phyloP scores from a whole-genome alignment of 1,284 basidiomycete species.

The Ustilago cynodontis region DNA sequence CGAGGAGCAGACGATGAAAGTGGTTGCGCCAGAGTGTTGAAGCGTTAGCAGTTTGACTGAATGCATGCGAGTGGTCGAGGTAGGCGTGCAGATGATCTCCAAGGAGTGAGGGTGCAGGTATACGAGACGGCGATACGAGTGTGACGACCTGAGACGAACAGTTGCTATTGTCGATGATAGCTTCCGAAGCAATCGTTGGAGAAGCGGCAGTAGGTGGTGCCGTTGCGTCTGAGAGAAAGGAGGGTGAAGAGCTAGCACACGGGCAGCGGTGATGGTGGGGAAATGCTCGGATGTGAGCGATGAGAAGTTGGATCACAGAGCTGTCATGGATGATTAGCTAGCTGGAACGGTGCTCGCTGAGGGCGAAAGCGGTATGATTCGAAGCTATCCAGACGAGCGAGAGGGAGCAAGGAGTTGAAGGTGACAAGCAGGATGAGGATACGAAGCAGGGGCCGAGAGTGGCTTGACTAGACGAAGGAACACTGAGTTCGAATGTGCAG shows the following conservation, averaged over 20 bases:
- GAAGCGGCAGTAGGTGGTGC: not conserved
- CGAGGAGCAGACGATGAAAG: not conserved
- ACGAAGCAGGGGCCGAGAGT: not conserved
- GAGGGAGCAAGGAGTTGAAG: not conserved
- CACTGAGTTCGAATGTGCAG: not conserved
- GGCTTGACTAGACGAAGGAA: not conserved
- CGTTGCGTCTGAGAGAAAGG: slow-evolving; percentile 5
- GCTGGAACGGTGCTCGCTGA: not conserved
- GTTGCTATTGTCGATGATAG: not conserved
- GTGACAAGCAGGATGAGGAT: not conserved
- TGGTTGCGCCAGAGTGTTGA: not conserved
- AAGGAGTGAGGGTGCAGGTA: not conserved
- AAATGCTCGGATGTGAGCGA: slow-evolving; percentile 1
- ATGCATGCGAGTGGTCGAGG: not conserved
- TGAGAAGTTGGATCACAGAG: not conserved
- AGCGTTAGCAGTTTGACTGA: not conserved
- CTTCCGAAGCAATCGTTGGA: not conserved
- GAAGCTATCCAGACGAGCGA: not conserved
- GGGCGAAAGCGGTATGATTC: not conserved
- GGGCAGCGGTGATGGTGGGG: slow-evolving; percentile 1
- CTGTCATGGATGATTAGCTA: not conserved
- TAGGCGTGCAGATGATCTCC: not conserved
- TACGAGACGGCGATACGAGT: not conserved
- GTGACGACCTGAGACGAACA: not conserved
- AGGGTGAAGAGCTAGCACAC: slow-evolving; percentile 4